Percentiles rank a stretch among this genome's conserved stretches.
These are phyloP conservation scores for Plasmodiophora brassicae DNA, from an alignment of 208 protist species.

Conservation along the genomic window DNA sequence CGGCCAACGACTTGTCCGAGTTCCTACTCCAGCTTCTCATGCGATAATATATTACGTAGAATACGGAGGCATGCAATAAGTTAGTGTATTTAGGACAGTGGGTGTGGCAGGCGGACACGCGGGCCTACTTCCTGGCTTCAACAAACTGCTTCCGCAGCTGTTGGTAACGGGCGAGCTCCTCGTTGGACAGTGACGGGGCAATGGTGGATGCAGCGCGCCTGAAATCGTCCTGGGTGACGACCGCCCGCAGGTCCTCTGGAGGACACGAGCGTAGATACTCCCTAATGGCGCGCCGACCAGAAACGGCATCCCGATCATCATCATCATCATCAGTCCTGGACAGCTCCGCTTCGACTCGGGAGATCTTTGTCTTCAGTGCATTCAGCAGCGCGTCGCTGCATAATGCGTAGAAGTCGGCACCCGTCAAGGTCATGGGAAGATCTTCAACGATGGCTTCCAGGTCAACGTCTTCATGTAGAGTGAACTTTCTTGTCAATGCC, in stretches of 20 bases:
- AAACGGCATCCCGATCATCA: too few relatives aligned
- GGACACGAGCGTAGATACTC: background rate
- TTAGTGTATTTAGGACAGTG: too few relatives aligned
- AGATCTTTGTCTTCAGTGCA: slow-evolving; percentile 63
- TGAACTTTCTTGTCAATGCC: slow-evolving; percentile 71
- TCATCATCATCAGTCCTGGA: background rate
- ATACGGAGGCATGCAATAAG: too few relatives aligned
- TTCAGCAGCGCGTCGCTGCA: slow-evolving; percentile 85
- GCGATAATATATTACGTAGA: too few relatives aligned
- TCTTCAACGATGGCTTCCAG: slow-evolving; percentile 51
- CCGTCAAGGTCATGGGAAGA: slow-evolving; percentile 75
- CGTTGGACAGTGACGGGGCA: slow-evolving; percentile 57
- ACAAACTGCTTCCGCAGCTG: slow-evolving; percentile 45
- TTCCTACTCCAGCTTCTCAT: too few relatives aligned
- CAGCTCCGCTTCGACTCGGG: background rate
- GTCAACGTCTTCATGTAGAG: slow-evolving; percentile 59
- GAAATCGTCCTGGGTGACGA: slow-evolving; percentile 59
- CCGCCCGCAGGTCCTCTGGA: slow-evolving; percentile 37
- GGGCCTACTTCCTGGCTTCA: too few relatives aligned
- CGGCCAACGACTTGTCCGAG: too few relatives aligned
- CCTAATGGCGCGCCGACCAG: background rate
- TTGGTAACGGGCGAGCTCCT: slow-evolving; percentile 56
- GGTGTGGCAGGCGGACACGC: too few relatives aligned
- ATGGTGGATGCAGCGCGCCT: slow-evolving; percentile 49
- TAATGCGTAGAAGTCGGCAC: slow-evolving; percentile 85